These are phyloP conservation scores for Collybiopsis confluens DNA, from an alignment of 768 basidiomycete genomes.

Conservation along the genomic window DNA sequence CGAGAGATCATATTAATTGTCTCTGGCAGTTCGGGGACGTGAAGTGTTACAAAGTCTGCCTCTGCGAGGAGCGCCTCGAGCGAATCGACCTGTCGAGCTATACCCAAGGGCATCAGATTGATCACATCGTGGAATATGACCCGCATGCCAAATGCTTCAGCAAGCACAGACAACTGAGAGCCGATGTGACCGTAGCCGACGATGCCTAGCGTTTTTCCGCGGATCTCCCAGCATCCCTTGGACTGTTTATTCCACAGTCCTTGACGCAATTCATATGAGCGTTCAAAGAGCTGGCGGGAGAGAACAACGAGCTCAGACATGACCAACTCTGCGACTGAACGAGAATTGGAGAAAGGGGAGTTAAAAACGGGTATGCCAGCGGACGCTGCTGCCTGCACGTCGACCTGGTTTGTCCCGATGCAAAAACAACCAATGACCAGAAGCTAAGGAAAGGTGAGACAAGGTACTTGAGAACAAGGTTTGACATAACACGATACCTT, in stretches of 20 bases:
- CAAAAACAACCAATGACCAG: slow-evolving; percentile 98
- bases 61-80: slow-evolving; percentile 68
- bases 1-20: slow-evolving; percentile 90
- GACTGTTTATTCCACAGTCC: slow-evolving; percentile 99
- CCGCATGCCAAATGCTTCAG: slow-evolving; percentile 93
- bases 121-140: slow-evolving; percentile 95
- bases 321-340: slow-evolving; percentile 98
- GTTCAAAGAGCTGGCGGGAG: slow-evolving; percentile 90
- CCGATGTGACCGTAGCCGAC: slow-evolving; percentile 99
- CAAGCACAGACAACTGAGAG: slow-evolving; percentile 92
- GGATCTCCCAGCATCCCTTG: slow-evolving; percentile 96
- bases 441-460: slow-evolving; percentile 47
- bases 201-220: slow-evolving; percentile 97
- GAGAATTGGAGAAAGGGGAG: slow-evolving; percentile 97
- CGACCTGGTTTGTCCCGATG: slow-evolving; percentile 98
- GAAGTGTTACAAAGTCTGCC: slow-evolving; percentile 93
- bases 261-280: slow-evolving; percentile 78
- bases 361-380: slow-evolving; percentile 98
- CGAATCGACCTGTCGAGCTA: slow-evolving; percentile 84
- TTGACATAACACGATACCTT: slow-evolving; percentile 49
- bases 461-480: neutral
- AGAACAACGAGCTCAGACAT: slow-evolving; percentile 90
- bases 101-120: slow-evolving; percentile 96
- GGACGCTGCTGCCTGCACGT: slow-evolving; percentile 74
- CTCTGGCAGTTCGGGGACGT: slow-evolving; percentile 95